Conservation (phyloP, 495 filamentous ascomycete genomes). For the Aspergillus egyptiacus region DNA sequence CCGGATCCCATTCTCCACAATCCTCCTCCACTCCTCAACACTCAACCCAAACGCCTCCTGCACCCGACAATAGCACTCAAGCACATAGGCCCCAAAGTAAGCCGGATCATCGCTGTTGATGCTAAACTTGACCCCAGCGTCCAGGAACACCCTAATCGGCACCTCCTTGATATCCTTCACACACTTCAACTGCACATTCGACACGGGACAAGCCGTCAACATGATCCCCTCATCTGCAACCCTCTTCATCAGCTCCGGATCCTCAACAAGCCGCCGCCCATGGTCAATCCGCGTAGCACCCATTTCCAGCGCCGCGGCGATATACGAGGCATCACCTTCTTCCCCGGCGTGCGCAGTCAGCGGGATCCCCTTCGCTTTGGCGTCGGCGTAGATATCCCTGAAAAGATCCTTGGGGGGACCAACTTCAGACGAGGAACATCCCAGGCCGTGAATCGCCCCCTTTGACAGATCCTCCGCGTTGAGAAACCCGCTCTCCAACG, state of each 20-base stretch:
- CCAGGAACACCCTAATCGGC: conserved; percentile 59
- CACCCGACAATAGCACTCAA: conserved; percentile 70
- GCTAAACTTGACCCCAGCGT: conserved; percentile 59
- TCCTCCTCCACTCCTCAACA: conserved; percentile 56
- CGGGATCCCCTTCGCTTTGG: conserved; percentile 44
- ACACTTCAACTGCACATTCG: conserved; percentile 61
- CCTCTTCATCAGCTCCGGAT: conserved; percentile 50
- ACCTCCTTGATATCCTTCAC: conserved; percentile 51
- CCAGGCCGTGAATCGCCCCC: conserved; percentile 55
- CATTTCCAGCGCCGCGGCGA: conserved; percentile 58
- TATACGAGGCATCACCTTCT: conserved; percentile 64
- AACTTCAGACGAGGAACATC: conserved; percentile 61
- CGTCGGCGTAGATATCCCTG: conserved; percentile 51
- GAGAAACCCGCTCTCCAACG: conserved; percentile 47
- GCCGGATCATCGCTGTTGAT: conserved; percentile 76
- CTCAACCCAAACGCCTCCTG: conserved; percentile 62
- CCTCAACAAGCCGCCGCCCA: conserved; percentile 59
- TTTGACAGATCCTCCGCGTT: conserved; percentile 10
- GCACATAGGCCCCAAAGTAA: conserved; percentile 73
- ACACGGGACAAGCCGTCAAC: conserved; percentile 66
- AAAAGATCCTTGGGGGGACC: conserved; percentile 60
- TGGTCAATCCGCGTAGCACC: conserved; percentile 63
- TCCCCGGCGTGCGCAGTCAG: conserved; percentile 70
- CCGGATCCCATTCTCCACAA: conserved; percentile 55
- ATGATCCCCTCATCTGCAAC: conserved; percentile 52